These are phyloP conservation scores for Russula ochroleuca DNA, from an alignment of 768 basidiomycete genomes.

Conservation along the genomic window DNA sequence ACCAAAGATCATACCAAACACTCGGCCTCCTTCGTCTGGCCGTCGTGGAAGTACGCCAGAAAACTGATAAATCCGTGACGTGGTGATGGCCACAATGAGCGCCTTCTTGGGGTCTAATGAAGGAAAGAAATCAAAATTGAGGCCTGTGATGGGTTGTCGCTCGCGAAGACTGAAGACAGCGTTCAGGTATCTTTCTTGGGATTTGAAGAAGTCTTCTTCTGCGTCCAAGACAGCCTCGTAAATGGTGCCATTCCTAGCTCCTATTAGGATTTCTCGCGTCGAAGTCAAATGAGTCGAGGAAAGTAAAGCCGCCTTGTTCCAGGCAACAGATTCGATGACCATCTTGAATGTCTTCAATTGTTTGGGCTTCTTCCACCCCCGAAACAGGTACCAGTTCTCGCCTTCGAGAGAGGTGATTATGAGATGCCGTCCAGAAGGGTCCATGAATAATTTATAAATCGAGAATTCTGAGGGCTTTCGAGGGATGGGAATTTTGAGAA, in stretches of 20 bases:
- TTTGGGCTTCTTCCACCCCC: slow-evolving; percentile 75
- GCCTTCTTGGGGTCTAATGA: slow-evolving; percentile 55
- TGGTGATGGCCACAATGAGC: slow-evolving; percentile 78
- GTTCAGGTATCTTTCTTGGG: slow-evolving; percentile 75
- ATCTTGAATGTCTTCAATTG: slow-evolving; percentile 78
- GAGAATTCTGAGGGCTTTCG: slow-evolving; percentile 71
- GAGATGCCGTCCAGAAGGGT: slow-evolving; percentile 90
- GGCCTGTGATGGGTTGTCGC: slow-evolving; percentile 75
- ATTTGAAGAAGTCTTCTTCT: slow-evolving; percentile 89
- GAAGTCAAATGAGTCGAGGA: slow-evolving; percentile 66
- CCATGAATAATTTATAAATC: slow-evolving; percentile 81
- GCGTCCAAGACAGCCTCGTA: slow-evolving; percentile 89
- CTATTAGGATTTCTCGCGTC: slow-evolving; percentile 82
- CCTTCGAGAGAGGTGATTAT: slow-evolving; percentile 81
- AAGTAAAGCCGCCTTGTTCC: slow-evolving; percentile 72
- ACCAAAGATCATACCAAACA: slow-evolving; percentile 72
- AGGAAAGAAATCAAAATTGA: slow-evolving; percentile 76
- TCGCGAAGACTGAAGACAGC: slow-evolving; percentile 75
- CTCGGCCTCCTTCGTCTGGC: slow-evolving; percentile 68
- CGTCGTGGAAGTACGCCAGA: slow-evolving; percentile 62
- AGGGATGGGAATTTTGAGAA: slow-evolving; percentile 73
- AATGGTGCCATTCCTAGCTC: slow-evolving; percentile 77
- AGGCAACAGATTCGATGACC: slow-evolving; percentile 86
- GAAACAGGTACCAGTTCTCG: slow-evolving; percentile 90
- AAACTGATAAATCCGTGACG: slow-evolving; percentile 88